Conservation (phyloP, 2,329 filamentous ascomycete genomes). For the Huntiella savannae region DNA sequence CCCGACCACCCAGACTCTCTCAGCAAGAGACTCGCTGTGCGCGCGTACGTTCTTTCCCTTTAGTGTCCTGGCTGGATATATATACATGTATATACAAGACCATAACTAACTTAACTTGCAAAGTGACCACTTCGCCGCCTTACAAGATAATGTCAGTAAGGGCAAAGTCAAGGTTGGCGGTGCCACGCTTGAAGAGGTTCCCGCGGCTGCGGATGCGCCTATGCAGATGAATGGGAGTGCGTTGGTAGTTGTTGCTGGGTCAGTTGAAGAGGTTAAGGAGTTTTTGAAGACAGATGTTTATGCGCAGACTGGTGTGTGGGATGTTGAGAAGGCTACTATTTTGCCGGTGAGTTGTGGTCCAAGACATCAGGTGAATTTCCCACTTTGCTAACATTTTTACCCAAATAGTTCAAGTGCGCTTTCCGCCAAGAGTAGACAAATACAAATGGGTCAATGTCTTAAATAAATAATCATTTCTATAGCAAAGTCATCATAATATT, state of each 20-base stretch:
- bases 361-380: background rate
- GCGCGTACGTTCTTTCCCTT: constrained; percentile 27
- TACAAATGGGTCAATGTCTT: background rate
- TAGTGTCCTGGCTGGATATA: background rate
- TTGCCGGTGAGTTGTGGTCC: constrained; percentile 23
- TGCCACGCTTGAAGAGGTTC: constrained; percentile 48
- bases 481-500: too few species aligned
- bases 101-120: background rate
- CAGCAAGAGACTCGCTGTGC: constrained; percentile 42
- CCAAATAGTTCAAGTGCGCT: constrained; percentile 22
- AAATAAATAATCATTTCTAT: background rate
- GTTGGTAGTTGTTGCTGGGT: constrained; percentile 46
- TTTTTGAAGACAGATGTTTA: constrained; percentile 57
- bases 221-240: constrained; percentile 57
- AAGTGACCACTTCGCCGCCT: constrained; percentile 32
- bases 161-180: constrained; percentile 47
- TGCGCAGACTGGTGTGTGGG: constrained; percentile 55
- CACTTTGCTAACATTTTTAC: constrained; percentile 4
- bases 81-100: background rate
- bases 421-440: constrained; percentile 19
- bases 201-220: constrained; percentile 42
- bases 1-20: constrained; percentile 44
- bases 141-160: constrained; percentile 31
- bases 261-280: constrained; percentile 49
- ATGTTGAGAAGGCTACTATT: constrained; percentile 45